Evolutionary conservation across 2,329 filamentous ascomycete species (phyloP).

Genomic region (Epichloe sylvatica): DNA sequence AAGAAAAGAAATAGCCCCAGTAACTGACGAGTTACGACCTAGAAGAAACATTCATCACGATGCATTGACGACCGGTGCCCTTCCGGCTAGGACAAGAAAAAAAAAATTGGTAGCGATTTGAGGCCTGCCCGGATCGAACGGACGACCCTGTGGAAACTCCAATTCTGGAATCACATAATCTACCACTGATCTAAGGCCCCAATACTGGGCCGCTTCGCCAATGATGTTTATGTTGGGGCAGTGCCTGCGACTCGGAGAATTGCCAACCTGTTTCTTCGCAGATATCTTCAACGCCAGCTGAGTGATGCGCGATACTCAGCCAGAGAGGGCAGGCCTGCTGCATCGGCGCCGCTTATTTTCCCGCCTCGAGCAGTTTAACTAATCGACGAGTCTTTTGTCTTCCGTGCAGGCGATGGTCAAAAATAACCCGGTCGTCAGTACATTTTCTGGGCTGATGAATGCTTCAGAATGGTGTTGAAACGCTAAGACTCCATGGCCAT

Average conservation of each 20-base stretch:
- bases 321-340: too few species aligned
- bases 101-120: not conserved
- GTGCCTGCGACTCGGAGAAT: not conserved
- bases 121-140: constrained; percentile 6
- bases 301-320: too few species aligned
- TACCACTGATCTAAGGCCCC: constrained; percentile 3
- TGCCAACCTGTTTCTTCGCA: too few species aligned
- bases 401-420: too few species aligned
- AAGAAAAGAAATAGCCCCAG: not conserved
- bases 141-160: constrained; percentile 4
- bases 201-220: not conserved
- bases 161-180: constrained; percentile 1
- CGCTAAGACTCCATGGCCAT: not conserved
- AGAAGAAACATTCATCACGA: too few species aligned
- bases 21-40: not conserved
- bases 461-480: not conserved
- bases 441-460: too few species aligned
- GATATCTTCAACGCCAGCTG: too few species aligned
- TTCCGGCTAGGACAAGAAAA: not conserved
- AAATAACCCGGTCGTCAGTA: too few species aligned
- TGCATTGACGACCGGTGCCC: too few species aligned
- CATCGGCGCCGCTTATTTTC: too few species aligned
- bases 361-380: too few species aligned
- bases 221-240: not conserved
- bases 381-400: too few species aligned